Conservation (phyloP, 2,329 filamentous ascomycete species). For the Epichloe amarillans region DNA sequence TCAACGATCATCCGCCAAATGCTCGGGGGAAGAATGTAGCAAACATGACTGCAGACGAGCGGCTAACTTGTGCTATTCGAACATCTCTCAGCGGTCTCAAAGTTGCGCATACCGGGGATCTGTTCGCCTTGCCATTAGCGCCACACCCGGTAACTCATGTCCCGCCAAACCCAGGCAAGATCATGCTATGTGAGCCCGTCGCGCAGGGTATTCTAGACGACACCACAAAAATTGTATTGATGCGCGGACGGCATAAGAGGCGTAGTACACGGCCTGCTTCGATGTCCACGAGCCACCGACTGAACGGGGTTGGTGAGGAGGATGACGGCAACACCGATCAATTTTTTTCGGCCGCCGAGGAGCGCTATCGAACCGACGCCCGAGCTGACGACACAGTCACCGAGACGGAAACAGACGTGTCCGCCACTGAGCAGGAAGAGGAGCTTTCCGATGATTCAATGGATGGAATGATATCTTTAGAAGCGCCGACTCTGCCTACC, state of each 20-base stretch:
- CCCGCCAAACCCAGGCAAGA: slow-evolving; percentile 70
- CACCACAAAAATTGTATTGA: slow-evolving; percentile 72
- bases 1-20: slow-evolving; percentile 43
- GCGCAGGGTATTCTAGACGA: slow-evolving; percentile 70
- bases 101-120: slow-evolving; percentile 73
- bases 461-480: slow-evolving; percentile 86
- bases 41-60: slow-evolving; percentile 35
- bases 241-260: slow-evolving; percentile 47
- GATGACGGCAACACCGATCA: slow-evolving; percentile 79
- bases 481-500: slow-evolving; percentile 65
- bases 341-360: slow-evolving; percentile 80
- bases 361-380: slow-evolving; percentile 48
- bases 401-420: slow-evolving; percentile 51
- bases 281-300: slow-evolving; percentile 24
- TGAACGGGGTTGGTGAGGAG: slow-evolving; percentile 46
- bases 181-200: slow-evolving; percentile 89
- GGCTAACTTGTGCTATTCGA: slow-evolving; percentile 53
- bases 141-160: slow-evolving; percentile 80
- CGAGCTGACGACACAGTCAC: slow-evolving; percentile 45
- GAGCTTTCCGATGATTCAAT: slow-evolving; percentile 75
- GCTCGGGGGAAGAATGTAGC: slow-evolving; percentile 25
- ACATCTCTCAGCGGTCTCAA: slow-evolving; percentile 59
- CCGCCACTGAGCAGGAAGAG: slow-evolving; percentile 55
- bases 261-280: slow-evolving; percentile 33
- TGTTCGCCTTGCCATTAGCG: slow-evolving; percentile 63